Evolutionary conservation across 164 flowering plant species (phyloP), one percentile per base, ranked within the genome.

Genomic region (Umbilicus rupestris): DNA sequence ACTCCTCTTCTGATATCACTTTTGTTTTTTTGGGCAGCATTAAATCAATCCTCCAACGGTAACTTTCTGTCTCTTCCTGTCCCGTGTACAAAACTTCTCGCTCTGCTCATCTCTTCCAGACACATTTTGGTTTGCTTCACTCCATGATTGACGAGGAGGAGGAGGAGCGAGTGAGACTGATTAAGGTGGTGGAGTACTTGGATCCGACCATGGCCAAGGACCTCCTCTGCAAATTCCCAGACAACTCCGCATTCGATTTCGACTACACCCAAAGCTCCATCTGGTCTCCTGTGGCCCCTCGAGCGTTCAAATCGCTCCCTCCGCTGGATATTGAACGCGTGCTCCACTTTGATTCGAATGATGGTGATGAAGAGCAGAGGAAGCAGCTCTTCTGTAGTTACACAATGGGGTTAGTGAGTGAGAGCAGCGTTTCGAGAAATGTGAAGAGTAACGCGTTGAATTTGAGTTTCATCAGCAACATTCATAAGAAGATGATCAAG

Each of bases 201-300:
- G 80, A 80, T 62, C 73, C 85, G 10, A 64, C 80, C 30, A 86
- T 85, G 88, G 78, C 87, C 7, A 69, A 42, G 44, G 84, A 83
- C 55, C 90, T 92, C 31, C 87, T 87, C 73, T 62, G 77, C 72
- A 92, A 89, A 52, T 92, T 84, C 73, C 96, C 97, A 6, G 94
- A 92, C 72, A 80, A 78, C 68, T 86, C 96, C 0, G 82, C 85
- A 37, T 85, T 76, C 73, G 97, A 82, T 67, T 92, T 92, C 77
- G 88, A 92, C 75, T 92, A 92, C 78, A 31, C 87, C 0, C 92
- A 92, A 81, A 92, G 97, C 71, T 84, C 90, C 19, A 78, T 92
- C 39, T 92, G 96, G 96, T 92, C 97, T 35, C 97, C 97, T 14
- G 65, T 88, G 33, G 68, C 82, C 66, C 88, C 84, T 64, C 81